Evolutionary conservation across 2,329 filamentous ascomycete species (phyloP).

Genomic region (Pezicula neosporulosa): DNA sequence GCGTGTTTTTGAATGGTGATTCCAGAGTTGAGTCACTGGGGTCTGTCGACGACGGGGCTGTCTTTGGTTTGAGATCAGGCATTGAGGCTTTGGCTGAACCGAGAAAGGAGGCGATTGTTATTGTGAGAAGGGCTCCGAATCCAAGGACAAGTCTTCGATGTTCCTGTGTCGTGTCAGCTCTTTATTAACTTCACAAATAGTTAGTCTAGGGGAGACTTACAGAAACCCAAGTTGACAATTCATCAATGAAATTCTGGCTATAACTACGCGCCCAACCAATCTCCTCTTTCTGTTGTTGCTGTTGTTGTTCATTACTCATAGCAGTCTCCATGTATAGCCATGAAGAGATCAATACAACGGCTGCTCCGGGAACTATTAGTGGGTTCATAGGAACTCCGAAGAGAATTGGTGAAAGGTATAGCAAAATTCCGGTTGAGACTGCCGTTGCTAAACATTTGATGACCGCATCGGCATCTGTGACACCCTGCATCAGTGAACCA

Average conservation of each 20-base stretch:
- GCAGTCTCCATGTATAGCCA: slow-evolving; percentile 28
- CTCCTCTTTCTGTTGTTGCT: slow-evolving; percentile 1
- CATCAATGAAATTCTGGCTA: no score
- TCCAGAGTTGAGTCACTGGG: slow-evolving; percentile 5
- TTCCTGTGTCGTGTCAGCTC: no score
- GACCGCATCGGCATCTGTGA: slow-evolving; percentile 29
- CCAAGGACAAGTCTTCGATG: no score
- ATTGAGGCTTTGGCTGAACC: no score
- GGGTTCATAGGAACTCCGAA: slow-evolving; percentile 24
- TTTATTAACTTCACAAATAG: background rate
- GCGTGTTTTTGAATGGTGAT: slow-evolving; percentile 26
- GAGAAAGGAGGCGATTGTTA: background rate
- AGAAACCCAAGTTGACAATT: no score
- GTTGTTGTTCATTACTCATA: slow-evolving; percentile 14
- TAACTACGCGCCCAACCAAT: background rate
- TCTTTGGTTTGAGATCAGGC: slow-evolving; percentile 1
- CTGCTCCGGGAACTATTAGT: slow-evolving; percentile 25
- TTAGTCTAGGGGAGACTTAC: background rate
- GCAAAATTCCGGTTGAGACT: slow-evolving; percentile 27
- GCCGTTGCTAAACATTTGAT: slow-evolving; percentile 31
- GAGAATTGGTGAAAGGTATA: slow-evolving; percentile 28
- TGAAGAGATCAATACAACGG: slow-evolving; percentile 27
- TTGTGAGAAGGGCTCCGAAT: background rate
- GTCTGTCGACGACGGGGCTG: background rate
- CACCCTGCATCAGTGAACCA: background rate